Evolutionary conservation across 257 asterid species (phyloP), one percentile per base, ranked within the genome.

Genomic region (Plantago elongata): DNA sequence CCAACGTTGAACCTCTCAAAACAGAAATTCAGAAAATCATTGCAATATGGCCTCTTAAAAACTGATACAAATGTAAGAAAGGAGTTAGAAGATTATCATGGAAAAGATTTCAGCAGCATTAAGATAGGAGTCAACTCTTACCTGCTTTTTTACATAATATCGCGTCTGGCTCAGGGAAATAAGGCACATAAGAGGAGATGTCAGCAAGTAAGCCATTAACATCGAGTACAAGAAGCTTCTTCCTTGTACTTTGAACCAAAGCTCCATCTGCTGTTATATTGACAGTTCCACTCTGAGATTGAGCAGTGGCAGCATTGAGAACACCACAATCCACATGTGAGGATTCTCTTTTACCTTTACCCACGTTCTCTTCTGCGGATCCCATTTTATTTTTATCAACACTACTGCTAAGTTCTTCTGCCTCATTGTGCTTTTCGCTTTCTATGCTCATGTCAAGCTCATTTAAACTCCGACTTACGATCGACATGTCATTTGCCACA

Each of bases 141-240:
- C 97, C 88, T 78, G 93, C 85, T 81, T 80, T 90, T 75, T 65
- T 74, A 42, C 72, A 52, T 71, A 90, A 76, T 38, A 81, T 75
- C 43, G 60, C 77, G 59, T 83, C 86, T 5, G 86, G 81, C 9
- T 74, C 77, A 51, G 69, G 73, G 62, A 73, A 71, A 52, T 78
- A 75, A 56, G 92, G 90, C 56, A 83, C 78, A 15, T 63, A 65
- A 1, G 86, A 70, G 38, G 69, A 73, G 67, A 87, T 85, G 70
- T 84, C 86, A 60, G 85, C 81, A 57, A 90, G 88, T 52, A 90
- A 80, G 51, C 96, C 96, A 70, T 87, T 90, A 61, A 90, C 66
- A 73, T 87, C 96, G 62, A 90, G 97, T 43, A 90, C 97, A 54
- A 90, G 95, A 77, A 87, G 95, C 75, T 90, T 90, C 75, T 81